These are phyloP conservation scores for Epichloe typhina DNA, from an alignment of 2,329 filamentous ascomycete genomes.

Conservation along the genomic window DNA sequence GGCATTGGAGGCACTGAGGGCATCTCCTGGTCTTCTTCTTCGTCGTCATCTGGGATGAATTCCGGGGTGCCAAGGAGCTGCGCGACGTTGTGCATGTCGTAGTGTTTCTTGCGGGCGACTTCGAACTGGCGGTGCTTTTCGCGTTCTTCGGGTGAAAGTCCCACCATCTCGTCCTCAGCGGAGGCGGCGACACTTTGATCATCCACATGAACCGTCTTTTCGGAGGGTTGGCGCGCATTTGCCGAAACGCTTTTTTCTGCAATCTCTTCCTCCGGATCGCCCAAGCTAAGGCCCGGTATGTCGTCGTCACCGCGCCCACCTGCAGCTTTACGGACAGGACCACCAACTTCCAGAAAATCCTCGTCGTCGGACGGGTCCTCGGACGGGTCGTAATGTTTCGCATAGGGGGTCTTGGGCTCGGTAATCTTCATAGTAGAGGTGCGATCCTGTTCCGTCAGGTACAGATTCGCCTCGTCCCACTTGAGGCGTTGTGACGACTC, in stretches of 20 bases:
- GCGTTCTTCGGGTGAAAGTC: conserved; percentile 55
- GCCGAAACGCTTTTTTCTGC: conserved; percentile 30
- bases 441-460: conserved; percentile 91
- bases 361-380: conserved; percentile 80
- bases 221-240: conserved; percentile 24
- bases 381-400: conserved; percentile 75
- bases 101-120: conserved; percentile 85
- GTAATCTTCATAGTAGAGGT: conserved; percentile 97
- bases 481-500: conserved; percentile 64
- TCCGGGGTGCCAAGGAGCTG: conserved; percentile 69
- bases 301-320: conserved; percentile 47
- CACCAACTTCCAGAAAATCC: conserved; percentile 26
- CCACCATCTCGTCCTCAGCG: conserved; percentile 40
- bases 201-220: conserved; percentile 73
- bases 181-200: conserved; percentile 44
- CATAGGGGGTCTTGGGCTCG: conserved; percentile 96
- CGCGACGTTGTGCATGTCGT: conserved; percentile 96
- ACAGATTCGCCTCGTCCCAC: conserved; percentile 98
- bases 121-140: conserved; percentile 93
- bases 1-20: conserved; percentile 33
- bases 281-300: conserved; percentile 83
- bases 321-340: conserved; percentile 17
- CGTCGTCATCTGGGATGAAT: conserved; percentile 48
- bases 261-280: conserved; percentile 73
- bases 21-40: conserved; percentile 25